Percentiles rank a stretch among this genome's conserved stretches.
These are phyloP conservation scores for Drechslerella stenobrocha DNA, from an alignment of 2,329 filamentous ascomycete genomes.

Conservation along the genomic window DNA sequence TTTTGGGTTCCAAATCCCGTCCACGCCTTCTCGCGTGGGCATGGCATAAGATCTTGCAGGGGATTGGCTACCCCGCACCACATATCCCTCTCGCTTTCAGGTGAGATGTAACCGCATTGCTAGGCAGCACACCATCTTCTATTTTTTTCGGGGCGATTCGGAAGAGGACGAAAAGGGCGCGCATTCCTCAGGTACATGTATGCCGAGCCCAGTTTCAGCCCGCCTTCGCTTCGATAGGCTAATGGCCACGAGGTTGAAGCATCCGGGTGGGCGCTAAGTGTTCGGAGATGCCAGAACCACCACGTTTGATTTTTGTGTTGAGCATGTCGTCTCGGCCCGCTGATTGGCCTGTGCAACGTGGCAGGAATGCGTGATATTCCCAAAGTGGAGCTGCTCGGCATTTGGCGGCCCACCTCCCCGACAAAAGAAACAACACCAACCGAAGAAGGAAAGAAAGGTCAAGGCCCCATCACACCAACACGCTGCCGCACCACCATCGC, in stretches of 20 bases:
- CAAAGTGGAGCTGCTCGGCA: conserved; percentile 27
- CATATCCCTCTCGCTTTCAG: conserved; percentile 25
- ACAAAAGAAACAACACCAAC: background rate
- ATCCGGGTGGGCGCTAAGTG: conserved; percentile 34
- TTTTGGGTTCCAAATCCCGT: conserved; percentile 10
- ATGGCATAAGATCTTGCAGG: conserved; percentile 39
- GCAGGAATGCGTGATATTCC: conserved; percentile 3
- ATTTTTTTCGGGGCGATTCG: conserved; percentile 25
- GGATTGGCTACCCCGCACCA: conserved; percentile 2
- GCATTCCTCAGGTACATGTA: conserved; percentile 19
- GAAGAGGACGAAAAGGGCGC: conserved; percentile 10
- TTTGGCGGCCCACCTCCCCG: background rate
- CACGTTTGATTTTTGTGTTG: conserved; percentile 44
- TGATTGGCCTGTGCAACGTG: conserved; percentile 47
- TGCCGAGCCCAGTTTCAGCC: conserved; percentile 15
- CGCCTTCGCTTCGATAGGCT: conserved; percentile 45
- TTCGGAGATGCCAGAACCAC: conserved; percentile 27
- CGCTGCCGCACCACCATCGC: background rate
- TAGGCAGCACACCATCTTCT: conserved; percentile 28
- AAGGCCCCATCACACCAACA: background rate
- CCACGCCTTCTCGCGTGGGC: conserved; percentile 25
- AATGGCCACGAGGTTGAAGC: conserved; percentile 46
- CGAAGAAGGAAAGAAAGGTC: background rate
- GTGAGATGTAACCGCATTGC: conserved; percentile 34
- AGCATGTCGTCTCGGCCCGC: conserved; percentile 32